A percentile compares a stretch with the other conserved stretches of the same genome.
Evolutionary conservation across 192 early-diverging fungal genomes (phyloP).

Genomic region (Backusella tarrabulga): DNA sequence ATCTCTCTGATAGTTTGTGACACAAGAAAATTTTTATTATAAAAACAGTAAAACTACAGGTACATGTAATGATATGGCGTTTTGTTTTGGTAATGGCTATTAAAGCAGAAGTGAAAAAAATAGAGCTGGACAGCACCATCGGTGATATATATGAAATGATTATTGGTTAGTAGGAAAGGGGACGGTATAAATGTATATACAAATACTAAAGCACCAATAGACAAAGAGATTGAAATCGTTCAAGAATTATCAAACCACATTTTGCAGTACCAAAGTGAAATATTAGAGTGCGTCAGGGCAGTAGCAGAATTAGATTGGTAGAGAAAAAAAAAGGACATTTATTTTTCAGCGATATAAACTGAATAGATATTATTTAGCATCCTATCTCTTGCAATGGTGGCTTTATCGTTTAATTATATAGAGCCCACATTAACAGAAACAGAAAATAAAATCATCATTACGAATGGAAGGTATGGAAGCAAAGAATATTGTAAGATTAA

Average conservation of each 20-base stretch:
- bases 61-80: constrained; percentile 5
- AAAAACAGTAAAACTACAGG: constrained; percentile 61
- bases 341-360: background rate
- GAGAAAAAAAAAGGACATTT: background rate
- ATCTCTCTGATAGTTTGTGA: constrained; percentile 57
- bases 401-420: constrained; percentile 51
- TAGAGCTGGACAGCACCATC: constrained; percentile 74
- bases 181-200: background rate
- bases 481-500: background rate
- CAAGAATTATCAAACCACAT: constrained; percentile 67
- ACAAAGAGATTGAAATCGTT: constrained; percentile 82
- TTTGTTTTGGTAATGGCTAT: background rate
- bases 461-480: constrained; percentile 59
- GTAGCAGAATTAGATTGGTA: constrained; percentile 76
- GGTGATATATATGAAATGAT: constrained; percentile 88
- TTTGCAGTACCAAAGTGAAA: constrained; percentile 33
- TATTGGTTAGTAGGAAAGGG: constrained; percentile 47
- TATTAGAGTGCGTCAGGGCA: constrained; percentile 39
- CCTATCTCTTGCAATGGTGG: constrained; percentile 60
- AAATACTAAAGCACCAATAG: constrained; percentile 33
- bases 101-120: background rate
- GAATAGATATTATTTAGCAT: constrained; percentile 39
- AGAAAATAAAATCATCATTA: constrained; percentile 56
- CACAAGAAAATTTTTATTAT: constrained; percentile 64
- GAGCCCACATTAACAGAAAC: constrained; percentile 53